Evolutionary conservation across 2,329 filamentous ascomycete species (phyloP).

Genomic region (Magnaporthiopsis poae): DNA sequence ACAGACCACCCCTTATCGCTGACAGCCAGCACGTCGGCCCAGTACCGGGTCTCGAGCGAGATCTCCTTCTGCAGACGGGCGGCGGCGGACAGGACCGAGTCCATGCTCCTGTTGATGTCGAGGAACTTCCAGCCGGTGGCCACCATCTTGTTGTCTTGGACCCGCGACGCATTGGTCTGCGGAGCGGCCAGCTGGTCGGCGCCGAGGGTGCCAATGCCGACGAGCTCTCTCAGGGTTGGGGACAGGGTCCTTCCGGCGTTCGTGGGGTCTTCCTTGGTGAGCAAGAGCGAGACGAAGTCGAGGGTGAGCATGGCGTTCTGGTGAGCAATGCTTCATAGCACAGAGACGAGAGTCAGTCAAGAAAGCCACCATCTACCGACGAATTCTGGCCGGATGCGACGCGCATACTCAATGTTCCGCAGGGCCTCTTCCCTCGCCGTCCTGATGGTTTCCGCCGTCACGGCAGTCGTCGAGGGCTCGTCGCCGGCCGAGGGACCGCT

Average conservation of each 20-base stretch:
- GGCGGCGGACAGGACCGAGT: constrained; percentile 63
- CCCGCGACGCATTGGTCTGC: constrained; percentile 28
- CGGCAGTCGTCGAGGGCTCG: constrained; percentile 23
- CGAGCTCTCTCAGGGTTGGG: constrained; percentile 55
- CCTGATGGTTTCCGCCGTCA: constrained; percentile 31
- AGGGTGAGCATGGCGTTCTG: constrained; percentile 60
- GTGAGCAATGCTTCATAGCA: constrained; percentile 31
- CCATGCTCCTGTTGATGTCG: constrained; percentile 63
- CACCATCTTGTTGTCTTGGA: constrained; percentile 46
- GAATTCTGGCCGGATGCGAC: too few species aligned
- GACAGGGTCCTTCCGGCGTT: constrained; percentile 63
- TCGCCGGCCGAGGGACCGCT: constrained; percentile 34
- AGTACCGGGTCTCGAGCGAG: constrained; percentile 72
- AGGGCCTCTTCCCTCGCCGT: constrained; percentile 49
- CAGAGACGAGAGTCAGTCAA: constrained; percentile 12
- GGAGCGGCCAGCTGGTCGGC: constrained; percentile 55
- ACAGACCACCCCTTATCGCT: constrained; percentile 80
- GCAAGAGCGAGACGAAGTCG: constrained; percentile 72
- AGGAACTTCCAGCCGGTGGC: constrained; percentile 68
- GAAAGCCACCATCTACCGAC: not conserved
- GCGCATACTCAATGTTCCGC: constrained; percentile 42
- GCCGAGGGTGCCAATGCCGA: constrained; percentile 66
- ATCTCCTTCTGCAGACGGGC: constrained; percentile 67
- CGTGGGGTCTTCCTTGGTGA: constrained; percentile 70
- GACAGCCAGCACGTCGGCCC: constrained; percentile 74